These are phyloP conservation scores for Aspergillus quadrilineatus DNA, from an alignment of 2,329 filamentous ascomycete genomes.

Conservation along the genomic window DNA sequence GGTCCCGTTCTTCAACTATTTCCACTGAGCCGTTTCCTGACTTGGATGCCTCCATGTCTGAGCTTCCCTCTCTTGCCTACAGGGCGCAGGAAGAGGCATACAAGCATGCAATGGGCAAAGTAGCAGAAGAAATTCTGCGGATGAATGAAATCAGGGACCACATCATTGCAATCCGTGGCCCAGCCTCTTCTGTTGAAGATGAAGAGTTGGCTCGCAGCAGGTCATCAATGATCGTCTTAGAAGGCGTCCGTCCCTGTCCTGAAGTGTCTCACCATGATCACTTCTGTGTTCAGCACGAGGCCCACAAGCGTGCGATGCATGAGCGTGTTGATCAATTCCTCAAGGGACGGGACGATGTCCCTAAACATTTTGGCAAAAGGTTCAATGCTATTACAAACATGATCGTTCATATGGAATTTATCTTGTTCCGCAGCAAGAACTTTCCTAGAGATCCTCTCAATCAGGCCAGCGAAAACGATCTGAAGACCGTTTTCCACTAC, in stretches of 20 bases:
- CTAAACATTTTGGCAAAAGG: background rate
- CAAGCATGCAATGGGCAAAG: conserved; percentile 23
- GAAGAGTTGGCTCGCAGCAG: background rate
- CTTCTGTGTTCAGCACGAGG: background rate
- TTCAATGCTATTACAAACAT: background rate
- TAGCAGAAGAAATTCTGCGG: conserved; percentile 23
- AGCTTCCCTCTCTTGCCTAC: conserved; percentile 8
- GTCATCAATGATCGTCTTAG: background rate
- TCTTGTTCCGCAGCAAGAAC: conserved; percentile 21
- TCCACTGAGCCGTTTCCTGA: conserved; percentile 29
- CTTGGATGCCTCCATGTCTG: conserved; percentile 21
- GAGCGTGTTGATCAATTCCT: background rate
- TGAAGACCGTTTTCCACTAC: conserved; percentile 10
- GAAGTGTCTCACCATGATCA: conserved; percentile 2
- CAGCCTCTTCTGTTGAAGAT: background rate
- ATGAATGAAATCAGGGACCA: conserved; percentile 16
- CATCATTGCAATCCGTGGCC: conserved; percentile 8
- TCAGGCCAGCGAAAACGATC: conserved; percentile 16
- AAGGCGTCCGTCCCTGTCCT: background rate
- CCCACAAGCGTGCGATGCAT: background rate
- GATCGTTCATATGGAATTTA: conserved; percentile 13
- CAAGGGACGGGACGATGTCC: background rate
- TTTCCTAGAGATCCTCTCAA: background rate
- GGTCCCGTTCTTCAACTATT: background rate
- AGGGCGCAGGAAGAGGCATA: conserved; percentile 23